Conservation (phyloP, 2,329 filamentous ascomycete genomes). For the Claviceps sp. region DNA sequence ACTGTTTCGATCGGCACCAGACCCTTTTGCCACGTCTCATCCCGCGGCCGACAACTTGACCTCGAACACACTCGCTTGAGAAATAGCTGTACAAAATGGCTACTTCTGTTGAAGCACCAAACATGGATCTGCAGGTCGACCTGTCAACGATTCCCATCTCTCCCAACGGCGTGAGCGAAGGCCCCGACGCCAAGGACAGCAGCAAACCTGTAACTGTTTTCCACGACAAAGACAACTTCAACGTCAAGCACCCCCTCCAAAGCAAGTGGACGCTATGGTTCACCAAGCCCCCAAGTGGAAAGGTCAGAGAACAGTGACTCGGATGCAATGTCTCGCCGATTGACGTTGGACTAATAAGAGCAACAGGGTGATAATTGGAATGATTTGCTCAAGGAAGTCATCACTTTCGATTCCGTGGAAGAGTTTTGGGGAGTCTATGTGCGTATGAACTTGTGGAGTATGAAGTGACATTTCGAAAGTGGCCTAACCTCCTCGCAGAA, state of each 20-base stretch:
- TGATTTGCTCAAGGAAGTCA: slow-evolving; percentile 93
- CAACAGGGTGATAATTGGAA: slow-evolving; percentile 95
- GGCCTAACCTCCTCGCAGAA: slow-evolving; percentile 46
- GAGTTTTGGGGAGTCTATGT: slow-evolving; percentile 99
- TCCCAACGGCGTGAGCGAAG: slow-evolving; percentile 42
- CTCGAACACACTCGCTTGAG: not conserved
- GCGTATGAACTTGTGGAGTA: slow-evolving; percentile 26
- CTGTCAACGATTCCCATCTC: slow-evolving; percentile 56
- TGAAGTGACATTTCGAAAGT: not conserved
- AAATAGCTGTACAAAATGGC: slow-evolving; percentile 20
- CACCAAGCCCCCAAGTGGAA: slow-evolving; percentile 92
- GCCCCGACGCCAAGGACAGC: slow-evolving; percentile 33
- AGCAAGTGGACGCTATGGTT: slow-evolving; percentile 99
- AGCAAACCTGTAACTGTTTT: slow-evolving; percentile 79
- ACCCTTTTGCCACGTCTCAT: slow-evolving; percentile 11
- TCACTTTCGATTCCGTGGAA: slow-evolving; percentile 96
- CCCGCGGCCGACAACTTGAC: slow-evolving; percentile 5
- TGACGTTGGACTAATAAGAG: slow-evolving; percentile 5
- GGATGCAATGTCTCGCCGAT: not conserved
- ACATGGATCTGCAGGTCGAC: slow-evolving; percentile 45
- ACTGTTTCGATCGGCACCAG: slow-evolving; percentile 6
- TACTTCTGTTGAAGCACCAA: slow-evolving; percentile 18
- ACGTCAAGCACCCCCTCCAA: slow-evolving; percentile 96
- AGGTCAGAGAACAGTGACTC: slow-evolving; percentile 40
- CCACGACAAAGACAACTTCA: slow-evolving; percentile 98